These are phyloP conservation scores for Scopulariopsis brevicaulis DNA, from an alignment of 2,329 filamentous ascomycete genomes.

Conservation along the genomic window DNA sequence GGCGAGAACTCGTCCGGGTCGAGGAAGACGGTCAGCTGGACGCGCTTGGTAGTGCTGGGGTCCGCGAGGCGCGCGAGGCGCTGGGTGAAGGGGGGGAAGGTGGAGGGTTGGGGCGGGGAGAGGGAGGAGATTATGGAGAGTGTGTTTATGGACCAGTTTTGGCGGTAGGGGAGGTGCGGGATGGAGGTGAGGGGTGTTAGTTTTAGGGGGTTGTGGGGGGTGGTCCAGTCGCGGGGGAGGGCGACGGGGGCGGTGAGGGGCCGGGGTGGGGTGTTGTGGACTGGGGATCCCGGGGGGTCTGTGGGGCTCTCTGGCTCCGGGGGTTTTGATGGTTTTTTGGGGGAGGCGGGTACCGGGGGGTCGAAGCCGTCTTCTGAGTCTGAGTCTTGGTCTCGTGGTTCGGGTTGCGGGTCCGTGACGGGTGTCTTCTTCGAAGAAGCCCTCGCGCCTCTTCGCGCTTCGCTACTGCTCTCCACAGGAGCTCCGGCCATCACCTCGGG, in stretches of 20 bases:
- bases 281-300: neutral
- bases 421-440: neutral
- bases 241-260: slow-evolving; percentile 16
- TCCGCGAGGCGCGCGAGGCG: slow-evolving; percentile 39
- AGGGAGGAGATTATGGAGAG: slow-evolving; percentile 37
- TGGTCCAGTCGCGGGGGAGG: slow-evolving; percentile 27
- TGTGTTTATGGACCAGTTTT: slow-evolving; percentile 47
- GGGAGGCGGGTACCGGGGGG: slow-evolving; percentile 1
- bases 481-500: neutral
- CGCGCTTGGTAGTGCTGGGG: slow-evolving; percentile 37
- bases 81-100: slow-evolving; percentile 36
- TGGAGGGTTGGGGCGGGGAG: slow-evolving; percentile 33
- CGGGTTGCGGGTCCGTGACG: neutral
- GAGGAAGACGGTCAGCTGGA: slow-evolving; percentile 42
- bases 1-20: slow-evolving; percentile 38
- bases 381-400: neutral
- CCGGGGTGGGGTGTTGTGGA: slow-evolving; percentile 1
- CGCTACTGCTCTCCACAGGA: neutral
- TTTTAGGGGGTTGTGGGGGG: slow-evolving; percentile 32
- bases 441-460: neutral
- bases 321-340: neutral
- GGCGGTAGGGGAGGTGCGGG: slow-evolving; percentile 39
- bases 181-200: slow-evolving; percentile 38
- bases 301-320: neutral
- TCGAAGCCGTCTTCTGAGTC: slow-evolving; percentile 18